A percentile compares a stretch with the other conserved stretches of the same genome.
Conservation (phyloP, 768 basidiomycete genomes). For the Rhodosporidiobolus odoratus region DNA sequence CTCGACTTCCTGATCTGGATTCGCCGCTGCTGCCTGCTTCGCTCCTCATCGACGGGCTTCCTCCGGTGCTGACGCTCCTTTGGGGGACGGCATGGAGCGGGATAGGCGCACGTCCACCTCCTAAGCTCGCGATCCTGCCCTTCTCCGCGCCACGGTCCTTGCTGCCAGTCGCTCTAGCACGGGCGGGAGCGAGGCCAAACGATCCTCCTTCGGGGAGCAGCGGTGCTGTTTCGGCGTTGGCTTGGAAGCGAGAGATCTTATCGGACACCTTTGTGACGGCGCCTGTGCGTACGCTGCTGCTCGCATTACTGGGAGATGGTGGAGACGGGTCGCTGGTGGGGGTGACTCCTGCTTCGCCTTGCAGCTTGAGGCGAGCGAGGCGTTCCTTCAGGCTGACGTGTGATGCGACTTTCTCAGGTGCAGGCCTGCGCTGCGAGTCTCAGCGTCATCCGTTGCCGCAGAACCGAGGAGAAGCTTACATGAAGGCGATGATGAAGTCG, state of each 20-base stretch:
- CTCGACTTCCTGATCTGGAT: neutral
- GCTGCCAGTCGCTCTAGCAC: neutral
- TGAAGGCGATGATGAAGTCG: neutral
- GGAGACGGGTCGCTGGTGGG: neutral
- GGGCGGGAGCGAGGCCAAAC: constrained; percentile 18
- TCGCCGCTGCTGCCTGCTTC: constrained; percentile 2
- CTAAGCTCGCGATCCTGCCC: constrained; percentile 23
- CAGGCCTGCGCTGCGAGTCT: neutral
- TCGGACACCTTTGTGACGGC: constrained; percentile 8
- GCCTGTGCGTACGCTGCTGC: constrained; percentile 3
- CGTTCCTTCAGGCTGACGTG: constrained; percentile 12
- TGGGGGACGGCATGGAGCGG: constrained; percentile 28
- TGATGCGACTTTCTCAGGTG: neutral
- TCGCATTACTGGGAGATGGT: neutral
- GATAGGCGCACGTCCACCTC: constrained; percentile 23
- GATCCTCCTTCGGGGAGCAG: constrained; percentile 17
- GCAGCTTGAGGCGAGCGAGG: constrained; percentile 22
- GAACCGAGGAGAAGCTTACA: neutral
- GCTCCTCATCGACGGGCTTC: constrained; percentile 3
- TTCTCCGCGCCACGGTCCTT: constrained; percentile 4
- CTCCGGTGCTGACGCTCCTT: constrained; percentile 10
- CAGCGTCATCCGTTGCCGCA: neutral
- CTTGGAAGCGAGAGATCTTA: constrained; percentile 25
- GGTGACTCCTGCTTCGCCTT: neutral
- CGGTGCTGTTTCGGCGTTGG: constrained; percentile 13